These are phyloP conservation scores for Sisymbrium altissimum DNA, from an alignment of 345 rosid species.

Conservation along the genomic window DNA sequence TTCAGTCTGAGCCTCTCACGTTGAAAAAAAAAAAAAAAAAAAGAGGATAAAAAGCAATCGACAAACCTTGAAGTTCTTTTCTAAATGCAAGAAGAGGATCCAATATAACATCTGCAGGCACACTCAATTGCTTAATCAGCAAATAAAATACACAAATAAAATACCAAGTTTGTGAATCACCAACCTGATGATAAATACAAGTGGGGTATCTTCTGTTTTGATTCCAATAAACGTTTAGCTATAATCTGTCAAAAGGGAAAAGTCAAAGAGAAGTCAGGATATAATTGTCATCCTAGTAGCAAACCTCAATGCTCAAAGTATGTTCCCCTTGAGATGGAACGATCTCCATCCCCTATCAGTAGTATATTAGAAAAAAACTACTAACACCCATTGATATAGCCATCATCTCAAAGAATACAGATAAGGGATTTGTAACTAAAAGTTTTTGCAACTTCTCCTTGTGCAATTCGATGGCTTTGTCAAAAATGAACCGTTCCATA, in stretches of 20 bases:
- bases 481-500: not conserved
- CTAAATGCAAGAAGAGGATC: conserved; percentile 94
- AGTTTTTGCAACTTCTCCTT: not conserved
- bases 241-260: conserved; percentile 57
- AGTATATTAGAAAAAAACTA: not conserved
- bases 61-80: conserved; percentile 83
- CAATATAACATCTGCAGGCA: conserved; percentile 76
- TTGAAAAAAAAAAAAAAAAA: not conserved
- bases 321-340: conserved; percentile 12
- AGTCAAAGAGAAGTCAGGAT: conserved; percentile 12
- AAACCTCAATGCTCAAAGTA: conserved; percentile 6
- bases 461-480: not conserved
- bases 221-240: conserved; percentile 90
- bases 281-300: conserved; percentile 16
- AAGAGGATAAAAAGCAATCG: conserved; percentile 4
- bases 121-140: conserved; percentile 19
- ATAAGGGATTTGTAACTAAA: not conserved
- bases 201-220: conserved; percentile 88
- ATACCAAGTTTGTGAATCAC: not conserved
- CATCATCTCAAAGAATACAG: not conserved
- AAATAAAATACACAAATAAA: conserved; percentile 18
- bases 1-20: conserved; percentile 28
- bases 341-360: conserved; percentile 7
- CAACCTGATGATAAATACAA: conserved; percentile 85
- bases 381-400: not conserved